Base-by-base conservation (phyloP, 2,329 filamentous ascomycete genomes). In the Fusarium sp. region DNA sequence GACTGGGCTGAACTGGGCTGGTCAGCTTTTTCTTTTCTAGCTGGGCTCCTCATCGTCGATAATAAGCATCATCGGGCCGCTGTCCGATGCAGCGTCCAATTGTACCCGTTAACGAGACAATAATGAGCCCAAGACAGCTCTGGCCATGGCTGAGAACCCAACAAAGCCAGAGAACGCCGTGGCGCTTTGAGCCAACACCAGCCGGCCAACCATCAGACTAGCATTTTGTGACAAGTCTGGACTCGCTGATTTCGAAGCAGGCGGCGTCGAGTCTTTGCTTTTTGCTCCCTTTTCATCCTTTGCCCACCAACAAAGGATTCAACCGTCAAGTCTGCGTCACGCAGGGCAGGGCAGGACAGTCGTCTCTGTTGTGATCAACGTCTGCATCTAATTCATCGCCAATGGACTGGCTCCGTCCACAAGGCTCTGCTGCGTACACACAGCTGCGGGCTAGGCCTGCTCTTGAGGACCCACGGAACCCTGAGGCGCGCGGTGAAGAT, bases 141-240 rank as follows among this genome's bases (percentile, higher is more conserved):
- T 24, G 35, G 31, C 22, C 20, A 58, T 37, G 35, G 34, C 52
- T 56, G 37, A 52, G 42, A 37, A 64, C 59, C 45, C 52, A 69
- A 69, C 64, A 62, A 70, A 70, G 37, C 52, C 62, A 69, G 62
- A 66, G 29, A 54, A 63, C 27, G 56, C 59, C 54, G 61, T 72
- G 72, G 72, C 72, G 61, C 40, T 54, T 59, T 27, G 20, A 58
- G 38, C 59, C 45, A 71, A 40, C 47, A 52, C 20, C 47, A 54
- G 42, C 10, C 20, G 61, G 29, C 50, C 45, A 27, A 68, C 37
- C 22, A 45, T 34, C 27, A 65, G 54, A 59, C 56, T 35, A 67
- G 54, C 45, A 45, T 57, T 52, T 45, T 54, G 38, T 42, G 57
- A 66, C 42, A 70, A 45, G 52, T 40, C 40, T 40, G 29, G 35